A percentile compares a stretch with the other conserved stretches of the same genome.
These are phyloP conservation scores for Schizophyllum commune DNA, from an alignment of 1,284 basidiomycete species.

Conservation along the genomic window DNA sequence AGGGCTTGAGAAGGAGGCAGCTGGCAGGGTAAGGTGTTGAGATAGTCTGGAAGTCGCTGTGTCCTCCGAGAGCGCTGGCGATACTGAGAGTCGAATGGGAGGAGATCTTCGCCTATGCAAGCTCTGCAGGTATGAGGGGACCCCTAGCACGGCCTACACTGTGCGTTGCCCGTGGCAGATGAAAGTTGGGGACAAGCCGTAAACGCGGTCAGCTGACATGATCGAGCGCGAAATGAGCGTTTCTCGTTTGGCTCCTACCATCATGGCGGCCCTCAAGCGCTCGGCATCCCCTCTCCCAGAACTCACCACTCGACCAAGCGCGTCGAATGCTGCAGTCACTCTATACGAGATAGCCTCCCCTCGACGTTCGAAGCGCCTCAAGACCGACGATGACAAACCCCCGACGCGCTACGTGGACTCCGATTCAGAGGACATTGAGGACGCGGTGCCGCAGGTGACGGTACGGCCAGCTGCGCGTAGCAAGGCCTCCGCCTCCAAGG, in stretches of 20 bases:
- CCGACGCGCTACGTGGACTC: background rate
- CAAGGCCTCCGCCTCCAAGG: background rate
- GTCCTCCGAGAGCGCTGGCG: no score
- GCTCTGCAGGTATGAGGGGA: no score
- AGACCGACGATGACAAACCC: background rate
- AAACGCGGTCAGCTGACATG: background rate
- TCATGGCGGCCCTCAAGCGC: background rate
- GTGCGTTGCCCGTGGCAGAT: no score
- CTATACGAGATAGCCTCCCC: background rate
- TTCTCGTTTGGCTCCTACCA: conserved; percentile 15
- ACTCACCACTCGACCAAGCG: conserved; percentile 1
- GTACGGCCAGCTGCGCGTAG: background rate
- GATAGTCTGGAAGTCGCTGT: no score
- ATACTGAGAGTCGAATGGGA: no score
- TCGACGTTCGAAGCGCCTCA: conserved; percentile 1
- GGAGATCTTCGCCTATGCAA: no score
- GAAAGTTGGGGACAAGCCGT: no score
- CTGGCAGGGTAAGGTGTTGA: no score
- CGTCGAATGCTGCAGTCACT: conserved; percentile 6
- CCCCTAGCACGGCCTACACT: no score
- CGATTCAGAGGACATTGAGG: conserved; percentile 1
- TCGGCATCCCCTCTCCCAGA: background rate
- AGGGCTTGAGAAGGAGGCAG: no score
- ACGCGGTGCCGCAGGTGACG: background rate
- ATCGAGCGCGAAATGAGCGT: conserved; percentile 7